Conservation (phyloP, 2,329 filamentous ascomycete genomes). For the Penicillium rolfsii region DNA sequence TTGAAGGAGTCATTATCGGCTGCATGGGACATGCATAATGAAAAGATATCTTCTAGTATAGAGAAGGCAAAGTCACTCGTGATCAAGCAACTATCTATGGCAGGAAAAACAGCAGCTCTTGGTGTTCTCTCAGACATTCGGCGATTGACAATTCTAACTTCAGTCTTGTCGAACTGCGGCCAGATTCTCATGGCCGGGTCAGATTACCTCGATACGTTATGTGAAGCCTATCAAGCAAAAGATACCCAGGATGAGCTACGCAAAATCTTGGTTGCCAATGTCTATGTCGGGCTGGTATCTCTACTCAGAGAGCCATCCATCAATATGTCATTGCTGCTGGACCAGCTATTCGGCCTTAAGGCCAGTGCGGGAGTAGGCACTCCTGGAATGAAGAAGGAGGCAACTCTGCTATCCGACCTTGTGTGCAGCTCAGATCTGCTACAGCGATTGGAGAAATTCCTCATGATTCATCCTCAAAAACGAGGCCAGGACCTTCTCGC, state of each 20-base stretch:
- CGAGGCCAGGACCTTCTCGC: slow-evolving; percentile 46
- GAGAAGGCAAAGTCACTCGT: slow-evolving; percentile 42
- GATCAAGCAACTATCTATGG: slow-evolving; percentile 36
- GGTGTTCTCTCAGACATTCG: slow-evolving; percentile 36
- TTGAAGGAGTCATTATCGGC: slow-evolving; percentile 57
- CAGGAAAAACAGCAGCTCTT: slow-evolving; percentile 16
- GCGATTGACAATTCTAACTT: slow-evolving; percentile 45
- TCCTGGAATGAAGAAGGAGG: slow-evolving; percentile 42
- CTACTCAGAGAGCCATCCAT: slow-evolving; percentile 68
- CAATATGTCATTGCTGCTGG: slow-evolving; percentile 74
- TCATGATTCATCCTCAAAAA: slow-evolving; percentile 42
- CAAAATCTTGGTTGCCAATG: slow-evolving; percentile 69
- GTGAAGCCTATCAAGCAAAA: slow-evolving; percentile 52
- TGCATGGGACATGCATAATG: slow-evolving; percentile 47
- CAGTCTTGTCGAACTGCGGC: slow-evolving; percentile 50
- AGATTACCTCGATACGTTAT: slow-evolving; percentile 80
- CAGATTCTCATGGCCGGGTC: slow-evolving; percentile 77
- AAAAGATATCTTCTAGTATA: slow-evolving; percentile 39
- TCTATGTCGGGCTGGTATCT: slow-evolving; percentile 74
- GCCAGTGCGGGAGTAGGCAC: slow-evolving; percentile 66
- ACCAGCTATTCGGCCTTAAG: slow-evolving; percentile 82
- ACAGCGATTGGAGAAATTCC: slow-evolving; percentile 43
- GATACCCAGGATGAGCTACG: slow-evolving; percentile 63
- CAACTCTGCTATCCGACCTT: slow-evolving; percentile 76
- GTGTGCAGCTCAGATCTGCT: slow-evolving; percentile 79